phyloP scores from a whole-genome alignment of 257 asterid species.

The Solanum pimpinellifolium region DNA sequence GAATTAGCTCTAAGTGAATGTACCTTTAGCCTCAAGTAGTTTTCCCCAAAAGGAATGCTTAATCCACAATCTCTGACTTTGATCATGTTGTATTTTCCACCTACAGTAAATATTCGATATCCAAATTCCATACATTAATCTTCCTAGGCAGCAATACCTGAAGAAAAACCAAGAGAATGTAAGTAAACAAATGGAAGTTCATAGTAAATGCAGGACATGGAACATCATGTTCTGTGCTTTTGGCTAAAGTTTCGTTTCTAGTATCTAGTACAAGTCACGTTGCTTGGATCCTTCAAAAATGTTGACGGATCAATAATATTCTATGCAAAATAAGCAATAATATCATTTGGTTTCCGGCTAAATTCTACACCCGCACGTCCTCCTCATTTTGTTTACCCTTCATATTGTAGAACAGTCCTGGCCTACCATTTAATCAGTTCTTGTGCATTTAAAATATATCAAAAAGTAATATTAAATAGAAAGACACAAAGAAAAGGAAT shows the following conservation, averaged over 20 bases:
- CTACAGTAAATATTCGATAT: conserved; percentile 18
- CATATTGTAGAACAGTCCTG: not conserved
- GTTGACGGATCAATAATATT: not conserved
- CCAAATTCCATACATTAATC: conserved; percentile 9
- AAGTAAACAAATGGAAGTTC: not conserved
- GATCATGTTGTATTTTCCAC: conserved; percentile 21
- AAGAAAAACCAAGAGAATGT: not conserved
- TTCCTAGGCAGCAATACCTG: conserved; percentile 73
- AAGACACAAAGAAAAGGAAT: not conserved
- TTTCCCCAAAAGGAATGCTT: conserved; percentile 19
- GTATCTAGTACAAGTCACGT: not conserved
- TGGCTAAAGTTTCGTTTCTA: not conserved
- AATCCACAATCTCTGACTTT: conserved; percentile 16
- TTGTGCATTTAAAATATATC: not conserved
- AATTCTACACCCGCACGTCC: not conserved
- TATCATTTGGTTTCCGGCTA: not conserved
- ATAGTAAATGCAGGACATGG: not conserved
- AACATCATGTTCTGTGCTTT: not conserved
- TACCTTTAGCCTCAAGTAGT: conserved; percentile 23
- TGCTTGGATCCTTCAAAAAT: not conserved
- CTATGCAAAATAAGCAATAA: not conserved
- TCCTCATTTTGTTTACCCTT: not conserved
- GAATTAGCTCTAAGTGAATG: conserved; percentile 17
- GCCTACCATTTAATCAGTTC: not conserved
- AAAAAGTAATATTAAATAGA: not conserved